These are phyloP conservation scores for Biscogniauxia marginata DNA, from an alignment of 2,329 filamentous ascomycete genomes.

Conservation along the genomic window DNA sequence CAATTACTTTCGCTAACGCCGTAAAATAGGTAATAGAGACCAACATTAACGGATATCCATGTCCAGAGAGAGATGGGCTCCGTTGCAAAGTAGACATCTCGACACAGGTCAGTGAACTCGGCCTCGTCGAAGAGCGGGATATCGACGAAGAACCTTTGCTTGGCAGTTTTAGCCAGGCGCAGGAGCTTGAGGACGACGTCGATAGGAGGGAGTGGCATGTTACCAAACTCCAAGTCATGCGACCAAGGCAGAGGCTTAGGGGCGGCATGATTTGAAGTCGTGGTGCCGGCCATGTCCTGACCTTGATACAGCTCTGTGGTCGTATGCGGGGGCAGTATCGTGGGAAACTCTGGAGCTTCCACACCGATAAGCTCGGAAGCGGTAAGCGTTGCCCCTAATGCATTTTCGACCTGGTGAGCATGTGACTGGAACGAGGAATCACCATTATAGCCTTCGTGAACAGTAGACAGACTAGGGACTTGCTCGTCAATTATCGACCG, in stretches of 20 bases:
- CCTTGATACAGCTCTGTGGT: slow-evolving; percentile 9
- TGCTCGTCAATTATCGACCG: slow-evolving; percentile 28
- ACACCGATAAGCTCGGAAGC: slow-evolving; percentile 16
- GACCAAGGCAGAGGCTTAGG: background rate
- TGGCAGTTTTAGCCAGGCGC: slow-evolving; percentile 23
- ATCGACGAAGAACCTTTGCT: slow-evolving; percentile 30
- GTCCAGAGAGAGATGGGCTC: slow-evolving; percentile 27
- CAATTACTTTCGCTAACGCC: slow-evolving; percentile 9
- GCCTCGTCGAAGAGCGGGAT: slow-evolving; percentile 23
- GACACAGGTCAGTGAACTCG: slow-evolving; percentile 28
- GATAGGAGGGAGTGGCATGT: slow-evolving; percentile 24
- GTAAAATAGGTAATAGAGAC: slow-evolving; percentile 25
- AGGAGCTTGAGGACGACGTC: slow-evolving; percentile 27
- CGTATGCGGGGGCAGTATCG: slow-evolving; percentile 4
- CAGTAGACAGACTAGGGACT: slow-evolving; percentile 20
- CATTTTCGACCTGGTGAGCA: slow-evolving; percentile 19
- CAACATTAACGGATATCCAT: slow-evolving; percentile 30
- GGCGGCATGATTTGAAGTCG: background rate
- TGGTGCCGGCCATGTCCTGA: background rate
- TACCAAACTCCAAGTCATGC: slow-evolving; percentile 13
- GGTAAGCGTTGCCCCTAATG: slow-evolving; percentile 21
- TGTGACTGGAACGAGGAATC: slow-evolving; percentile 31
- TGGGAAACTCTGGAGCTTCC: background rate
- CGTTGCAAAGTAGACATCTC: slow-evolving; percentile 30
- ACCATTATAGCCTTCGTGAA: slow-evolving; percentile 26